Evolutionary conservation across 495 filamentous ascomycete genomes (phyloP), one percentile per base, ranked within the genome.

Genomic region (Lophiostoma macrostomum): DNA sequence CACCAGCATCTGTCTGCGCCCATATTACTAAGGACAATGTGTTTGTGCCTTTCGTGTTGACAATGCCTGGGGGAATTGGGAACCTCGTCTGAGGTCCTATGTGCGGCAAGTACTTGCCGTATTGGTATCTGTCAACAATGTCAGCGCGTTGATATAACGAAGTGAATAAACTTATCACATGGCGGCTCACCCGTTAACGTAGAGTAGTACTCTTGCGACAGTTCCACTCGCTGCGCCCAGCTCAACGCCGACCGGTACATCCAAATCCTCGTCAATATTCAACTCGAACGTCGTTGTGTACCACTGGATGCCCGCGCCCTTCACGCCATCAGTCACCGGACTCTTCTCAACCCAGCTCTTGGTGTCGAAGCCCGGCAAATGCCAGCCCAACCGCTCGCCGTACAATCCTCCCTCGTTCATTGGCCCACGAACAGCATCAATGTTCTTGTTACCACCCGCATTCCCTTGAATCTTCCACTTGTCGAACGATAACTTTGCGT

Each of bases 1-100:
- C 57, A 11, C 50, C 57, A 14, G 43, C 44, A 29, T 56, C 40
- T 4, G 43, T 51, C 31, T 56, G 57, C 20, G 29, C 44, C 54
- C 75, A 78, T 48, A 79, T 11, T 54, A 70, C 74, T 16, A 79
- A 61, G 10, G 68, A 71, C 35, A 79, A n/a, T 4, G 66, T 70
- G 53, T 80, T 77, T 47, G 64, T 27, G 0, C 72, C 72, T 7
- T 64, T 63, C 54, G 71, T 75, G 34, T 79, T 78, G 50, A 76
- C 62, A 12, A 77, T 61, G 2, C 76, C 75, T 0, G 72, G 74
- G 6, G 73, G 76, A 39, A 78, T 61, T 0, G 74, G 75, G 58
- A 79, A 78, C 45, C 60, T 55, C 6, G 69, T 76, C 60, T 76
- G 74, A 0, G 75, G 75, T 0, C 74, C 75, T 24, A 77, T 72